Evolutionary conservation across 164 flowering plant genomes (phyloP), one percentile per base, ranked within the genome.

Genomic region (Sextonia rubra): DNA sequence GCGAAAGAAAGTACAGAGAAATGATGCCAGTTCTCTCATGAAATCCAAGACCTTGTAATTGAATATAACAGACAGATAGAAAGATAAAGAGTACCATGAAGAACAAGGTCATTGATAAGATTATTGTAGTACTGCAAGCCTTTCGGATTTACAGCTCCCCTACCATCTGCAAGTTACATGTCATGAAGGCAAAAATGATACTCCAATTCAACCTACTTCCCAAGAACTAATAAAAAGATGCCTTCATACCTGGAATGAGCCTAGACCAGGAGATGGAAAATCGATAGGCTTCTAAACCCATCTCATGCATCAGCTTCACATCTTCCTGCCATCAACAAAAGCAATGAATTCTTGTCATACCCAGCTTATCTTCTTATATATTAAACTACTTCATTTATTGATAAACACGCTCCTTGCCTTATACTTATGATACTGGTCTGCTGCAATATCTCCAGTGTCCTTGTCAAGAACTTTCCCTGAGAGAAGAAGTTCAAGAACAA

Each of bases 21-120:
- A 37, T 37, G 11, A 7, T 37, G 44, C 8, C 8, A 9, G 44
- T 37, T n/a, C 22, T 56, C 60, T 17, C 18, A 56, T 56, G 18
- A 56, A 56, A 56, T 17, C 60, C 18, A 56, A n/a, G 22, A 17
- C 5, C 22, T 5, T 56, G 22, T 56, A n/a, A 56, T 56, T 17
- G 5, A 17, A n/a, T 20, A 56, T 56, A 17, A 56, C 9, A 56
- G 5, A 7, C 22, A 56, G 18, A 56, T 56, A 56, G 18, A 9
- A 18, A 18, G 18, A 17, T 56, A 18, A 56, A 37, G 6, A 26
- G 56, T 55, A 85, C 85, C 88, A 65, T 81, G 70, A 32, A 63
- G 29, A 1, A 83, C 29, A 9, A 87, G 83, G 71, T 82, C 84
- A 48, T 86, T 56, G 68, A 86, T 82, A 70, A 85, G 80, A 62